Conservation (phyloP, 257 asterid species). For the Striga asiatica region DNA sequence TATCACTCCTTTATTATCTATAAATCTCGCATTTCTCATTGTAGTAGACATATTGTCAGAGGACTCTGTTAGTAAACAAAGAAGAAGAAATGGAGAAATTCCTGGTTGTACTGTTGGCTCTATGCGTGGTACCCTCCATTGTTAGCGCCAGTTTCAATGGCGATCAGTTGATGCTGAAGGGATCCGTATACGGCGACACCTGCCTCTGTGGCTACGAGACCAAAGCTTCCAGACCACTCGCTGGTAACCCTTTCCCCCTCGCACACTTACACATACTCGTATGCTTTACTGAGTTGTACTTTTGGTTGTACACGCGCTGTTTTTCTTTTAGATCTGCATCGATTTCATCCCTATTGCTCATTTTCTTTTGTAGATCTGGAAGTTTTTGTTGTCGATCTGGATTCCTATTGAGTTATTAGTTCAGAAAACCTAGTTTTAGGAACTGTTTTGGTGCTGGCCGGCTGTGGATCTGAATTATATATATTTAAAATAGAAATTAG, state of each 20-base stretch:
- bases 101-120: constrained; percentile 28
- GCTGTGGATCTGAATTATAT: no score
- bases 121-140: constrained; percentile 37
- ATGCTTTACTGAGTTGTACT: neutral
- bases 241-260: constrained; percentile 22
- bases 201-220: constrained; percentile 74
- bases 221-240: constrained; percentile 27
- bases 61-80: neutral
- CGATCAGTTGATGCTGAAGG: constrained; percentile 30
- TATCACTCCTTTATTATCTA: neutral
- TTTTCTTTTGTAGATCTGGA: constrained; percentile 16
- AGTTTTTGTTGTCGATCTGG: neutral
- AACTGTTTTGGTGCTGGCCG: no score
- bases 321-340: constrained; percentile 5
- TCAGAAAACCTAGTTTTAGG: neutral
- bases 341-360: neutral
- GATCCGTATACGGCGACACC: constrained; percentile 49
- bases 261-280: no score
- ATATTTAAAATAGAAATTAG: no score
- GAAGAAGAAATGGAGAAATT: neutral
- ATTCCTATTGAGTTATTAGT: neutral
- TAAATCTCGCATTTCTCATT: neutral
- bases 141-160: constrained; percentile 22
- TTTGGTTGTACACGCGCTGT: neutral
- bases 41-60: no score